Evolutionary conservation across 2,329 filamentous ascomycete genomes (phyloP).

Genomic region (Cordyceps farinosa): DNA sequence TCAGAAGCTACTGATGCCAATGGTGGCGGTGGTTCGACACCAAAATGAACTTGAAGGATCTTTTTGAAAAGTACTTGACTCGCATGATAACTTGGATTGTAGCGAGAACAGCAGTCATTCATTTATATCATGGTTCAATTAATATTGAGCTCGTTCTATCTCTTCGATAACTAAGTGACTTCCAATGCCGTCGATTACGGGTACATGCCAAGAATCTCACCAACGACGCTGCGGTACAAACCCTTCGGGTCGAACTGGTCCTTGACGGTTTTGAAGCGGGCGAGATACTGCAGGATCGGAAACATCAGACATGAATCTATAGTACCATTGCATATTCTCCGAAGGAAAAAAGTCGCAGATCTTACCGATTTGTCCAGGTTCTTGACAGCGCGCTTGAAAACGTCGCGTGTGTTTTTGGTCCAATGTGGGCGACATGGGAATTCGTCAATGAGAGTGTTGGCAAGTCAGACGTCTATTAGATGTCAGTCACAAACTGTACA

Average conservation of each 20-base stretch:
- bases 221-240: slow-evolving; percentile 45
- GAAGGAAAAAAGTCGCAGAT: neutral
- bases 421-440: slow-evolving; percentile 51
- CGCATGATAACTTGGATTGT: too few species aligned
- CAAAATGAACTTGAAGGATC: too few species aligned
- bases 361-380: slow-evolving; percentile 44
- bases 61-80: too few species aligned
- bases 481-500: slow-evolving; percentile 32
- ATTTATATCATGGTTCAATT: too few species aligned
- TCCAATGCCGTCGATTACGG: neutral
- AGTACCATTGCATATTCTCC: neutral
- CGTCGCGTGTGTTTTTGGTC: slow-evolving; percentile 51
- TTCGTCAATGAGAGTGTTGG: slow-evolving; percentile 40
- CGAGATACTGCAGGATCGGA: slow-evolving; percentile 31
- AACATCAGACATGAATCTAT: neutral
- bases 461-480: neutral
- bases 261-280: slow-evolving; percentile 45
- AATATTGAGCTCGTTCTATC: too few species aligned
- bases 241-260: slow-evolving; percentile 47
- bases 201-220: slow-evolving; percentile 47
- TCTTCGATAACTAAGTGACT: too few species aligned
- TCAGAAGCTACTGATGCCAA: too few species aligned
- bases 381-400: slow-evolving; percentile 42
- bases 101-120: too few species aligned
- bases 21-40: too few species aligned